Percentiles rank a stretch among this genome's conserved stretches.
Conservation (phyloP, 495 filamentous ascomycete species). For the Opeltia flavorubescens region DNA sequence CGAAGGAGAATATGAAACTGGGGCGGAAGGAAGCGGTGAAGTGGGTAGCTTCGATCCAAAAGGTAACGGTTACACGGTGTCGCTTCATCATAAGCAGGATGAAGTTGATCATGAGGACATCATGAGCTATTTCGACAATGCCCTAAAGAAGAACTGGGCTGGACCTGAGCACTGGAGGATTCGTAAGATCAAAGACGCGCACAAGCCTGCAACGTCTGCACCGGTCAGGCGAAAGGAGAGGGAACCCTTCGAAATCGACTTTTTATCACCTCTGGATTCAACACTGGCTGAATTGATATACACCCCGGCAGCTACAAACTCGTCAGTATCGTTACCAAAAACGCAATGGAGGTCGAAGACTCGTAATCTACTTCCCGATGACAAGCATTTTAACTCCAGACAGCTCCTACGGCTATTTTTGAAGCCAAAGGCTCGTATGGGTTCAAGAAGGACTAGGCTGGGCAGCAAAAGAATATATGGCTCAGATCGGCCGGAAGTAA, state of each 20-base stretch:
- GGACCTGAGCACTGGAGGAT: slow-evolving; percentile 98
- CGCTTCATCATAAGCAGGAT: slow-evolving; percentile 46
- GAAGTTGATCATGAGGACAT: slow-evolving; percentile 75
- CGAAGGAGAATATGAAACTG: slow-evolving; percentile 20
- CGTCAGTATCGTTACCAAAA: slow-evolving; percentile 72
- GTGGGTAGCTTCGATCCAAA: slow-evolving; percentile 45
- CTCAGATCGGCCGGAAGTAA: slow-evolving; percentile 30
- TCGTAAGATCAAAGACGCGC: slow-evolving; percentile 73
- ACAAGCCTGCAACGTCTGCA: slow-evolving; percentile 41
- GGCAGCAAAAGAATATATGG: not conserved
- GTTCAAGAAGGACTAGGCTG: slow-evolving; percentile 31
- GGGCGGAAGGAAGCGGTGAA: slow-evolving; percentile 45
- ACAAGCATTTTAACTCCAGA: slow-evolving; percentile 94
- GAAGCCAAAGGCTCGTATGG: slow-evolving; percentile 77
- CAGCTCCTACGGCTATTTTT: slow-evolving; percentile 82
- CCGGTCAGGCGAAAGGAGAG: slow-evolving; percentile 69
- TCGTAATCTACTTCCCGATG: slow-evolving; percentile 85
- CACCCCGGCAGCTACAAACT: slow-evolving; percentile 66
- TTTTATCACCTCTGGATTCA: slow-evolving; percentile 54
- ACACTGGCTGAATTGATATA: slow-evolving; percentile 68
- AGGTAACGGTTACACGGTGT: slow-evolving; percentile 51
- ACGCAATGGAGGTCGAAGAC: slow-evolving; percentile 91
- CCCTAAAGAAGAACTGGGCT: slow-evolving; percentile 93
- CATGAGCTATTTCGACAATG: slow-evolving; percentile 91
- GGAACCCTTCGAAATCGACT: slow-evolving; percentile 91